phyloP scores from a whole-genome alignment of 768 basidiomycete genomes.

The Nidula microcarpa region DNA sequence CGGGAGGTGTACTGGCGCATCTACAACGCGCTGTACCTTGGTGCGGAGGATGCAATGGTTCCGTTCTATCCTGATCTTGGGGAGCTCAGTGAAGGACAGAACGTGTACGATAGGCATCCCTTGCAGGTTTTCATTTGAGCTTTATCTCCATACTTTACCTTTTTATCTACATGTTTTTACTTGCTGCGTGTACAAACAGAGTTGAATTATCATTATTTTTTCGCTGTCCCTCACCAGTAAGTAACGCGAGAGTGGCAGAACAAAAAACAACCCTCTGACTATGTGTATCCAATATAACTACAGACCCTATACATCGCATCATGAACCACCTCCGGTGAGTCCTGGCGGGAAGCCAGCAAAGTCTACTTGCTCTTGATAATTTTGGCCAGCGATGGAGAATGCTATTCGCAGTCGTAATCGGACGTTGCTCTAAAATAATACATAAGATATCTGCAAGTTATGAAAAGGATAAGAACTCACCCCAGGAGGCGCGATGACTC shows the following conservation, averaged over 20 bases:
- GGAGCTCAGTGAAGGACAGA: constrained; percentile 88
- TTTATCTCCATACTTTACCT: constrained; percentile 1
- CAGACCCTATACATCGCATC: neutral
- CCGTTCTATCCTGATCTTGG: constrained; percentile 93
- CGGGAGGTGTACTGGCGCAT: constrained; percentile 97
- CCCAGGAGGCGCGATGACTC: constrained; percentile 82
- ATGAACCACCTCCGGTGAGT: constrained; percentile 50
- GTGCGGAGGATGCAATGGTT: constrained; percentile 87
- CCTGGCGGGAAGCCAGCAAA: constrained; percentile 86
- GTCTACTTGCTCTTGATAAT: constrained; percentile 89
- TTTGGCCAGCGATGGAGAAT: constrained; percentile 65
- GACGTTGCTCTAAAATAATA: constrained; percentile 59
- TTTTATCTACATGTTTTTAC: constrained; percentile 5
- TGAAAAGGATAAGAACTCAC: constrained; percentile 44
- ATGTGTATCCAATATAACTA: no score
- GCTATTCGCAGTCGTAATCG: constrained; percentile 84
- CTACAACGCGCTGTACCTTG: constrained; percentile 93
- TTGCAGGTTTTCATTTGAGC: constrained; percentile 78
- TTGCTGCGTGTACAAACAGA: neutral
- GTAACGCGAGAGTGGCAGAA: neutral
- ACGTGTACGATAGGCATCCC: constrained; percentile 82
- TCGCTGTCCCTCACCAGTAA: neutral
- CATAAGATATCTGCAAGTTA: constrained; percentile 1
- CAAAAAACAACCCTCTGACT: no score
- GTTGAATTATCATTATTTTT: neutral